Evolutionary conservation across 2,329 filamentous ascomycete genomes (phyloP), one percentile per base, ranked within the genome.

Genomic region (Xylariaceae sp.): DNA sequence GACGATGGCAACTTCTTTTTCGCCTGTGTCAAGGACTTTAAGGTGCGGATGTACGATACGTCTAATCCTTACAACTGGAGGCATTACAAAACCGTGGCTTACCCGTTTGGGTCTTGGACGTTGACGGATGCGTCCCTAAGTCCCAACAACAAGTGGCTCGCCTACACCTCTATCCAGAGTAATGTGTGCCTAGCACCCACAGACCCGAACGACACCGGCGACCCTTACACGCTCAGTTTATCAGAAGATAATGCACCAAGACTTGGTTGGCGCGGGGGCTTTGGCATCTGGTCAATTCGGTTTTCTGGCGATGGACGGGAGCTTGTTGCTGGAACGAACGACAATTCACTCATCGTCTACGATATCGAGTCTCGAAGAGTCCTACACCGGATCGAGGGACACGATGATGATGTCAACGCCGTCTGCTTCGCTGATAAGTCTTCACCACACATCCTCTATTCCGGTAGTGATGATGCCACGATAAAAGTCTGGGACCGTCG

Each of bases 1-100:
- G 90, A 96, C 62, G 95, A 99, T 66, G 95, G 95, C 21, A 96
- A 96, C 73, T 98, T 98, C 77, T 98, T 97, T 77, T 98, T 93
- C 71, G 88, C 89, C 5, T 95, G 90, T 68, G 89, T 89, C 9
- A 91, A 97, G 73, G 93, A 98, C 73, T 96, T 96, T 76, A 89
- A 87, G 65, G 92, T 99, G 9, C 89, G 93, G 50, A 93, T 99
- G 90, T 99, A 98, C 74, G 93, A 98, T 72, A 98, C 95, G 0
- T 93, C 90, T 1, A 96, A 97, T 65, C 92, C 93, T 0, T 96
- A 95, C 73, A 84, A 92, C 62, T 99, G 95, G 95, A 89, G 89
- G 71, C 93, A 96, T 73, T 97, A 97, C 79, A 98, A 93, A 76
- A 93, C 90, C 0, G 90, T 92, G 4, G 77, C 81, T 23, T 96